Evolutionary conservation across 2,329 filamentous ascomycete species (phyloP).

Genomic region (Xylariaceae sp.): DNA sequence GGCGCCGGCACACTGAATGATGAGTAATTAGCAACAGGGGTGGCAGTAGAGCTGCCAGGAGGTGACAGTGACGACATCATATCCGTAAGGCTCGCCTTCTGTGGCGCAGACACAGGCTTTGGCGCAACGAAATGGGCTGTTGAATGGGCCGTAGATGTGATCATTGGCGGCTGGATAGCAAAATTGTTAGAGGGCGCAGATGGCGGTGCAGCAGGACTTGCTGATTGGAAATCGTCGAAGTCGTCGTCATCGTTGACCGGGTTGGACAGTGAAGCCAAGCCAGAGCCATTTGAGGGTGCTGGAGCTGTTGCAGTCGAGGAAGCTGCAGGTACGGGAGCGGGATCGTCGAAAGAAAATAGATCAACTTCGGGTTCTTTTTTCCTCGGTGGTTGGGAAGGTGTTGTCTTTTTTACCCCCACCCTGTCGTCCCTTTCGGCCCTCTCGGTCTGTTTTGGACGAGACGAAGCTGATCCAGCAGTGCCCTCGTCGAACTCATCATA

Average conservation of each 20-base stretch:
- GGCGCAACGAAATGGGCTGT: slow-evolving; percentile 78
- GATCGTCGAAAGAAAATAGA: slow-evolving; percentile 90
- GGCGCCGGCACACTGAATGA: slow-evolving; percentile 60
- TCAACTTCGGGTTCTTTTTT: slow-evolving; percentile 89
- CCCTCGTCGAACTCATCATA: slow-evolving; percentile 96
- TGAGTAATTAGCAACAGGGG: slow-evolving; percentile 67
- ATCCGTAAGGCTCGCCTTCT: slow-evolving; percentile 79
- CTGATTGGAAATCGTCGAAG: slow-evolving; percentile 97
- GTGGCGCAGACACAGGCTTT: slow-evolving; percentile 81
- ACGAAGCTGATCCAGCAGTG: slow-evolving; percentile 56
- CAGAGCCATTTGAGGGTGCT: slow-evolving; percentile 53
- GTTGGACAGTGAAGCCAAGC: slow-evolving; percentile 53
- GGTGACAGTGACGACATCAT: slow-evolving; percentile 86
- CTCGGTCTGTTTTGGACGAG: slow-evolving; percentile 58
- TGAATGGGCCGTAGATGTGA: slow-evolving; percentile 58
- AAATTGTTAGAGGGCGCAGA: slow-evolving; percentile 52
- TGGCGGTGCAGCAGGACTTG: slow-evolving; percentile 61
- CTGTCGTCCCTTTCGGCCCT: slow-evolving; percentile 45
- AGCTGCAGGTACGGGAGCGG: slow-evolving; percentile 54
- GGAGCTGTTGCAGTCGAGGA: slow-evolving; percentile 47
- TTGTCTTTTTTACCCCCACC: slow-evolving; percentile 59
- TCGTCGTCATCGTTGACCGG: slow-evolving; percentile 77
- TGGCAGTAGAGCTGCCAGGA: slow-evolving; percentile 61
- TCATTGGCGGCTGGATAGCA: slow-evolving; percentile 53
- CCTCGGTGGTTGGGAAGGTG: slow-evolving; percentile 66